Conservation (phyloP, 257 asterid genomes). For the Cruciata laevipes region DNA sequence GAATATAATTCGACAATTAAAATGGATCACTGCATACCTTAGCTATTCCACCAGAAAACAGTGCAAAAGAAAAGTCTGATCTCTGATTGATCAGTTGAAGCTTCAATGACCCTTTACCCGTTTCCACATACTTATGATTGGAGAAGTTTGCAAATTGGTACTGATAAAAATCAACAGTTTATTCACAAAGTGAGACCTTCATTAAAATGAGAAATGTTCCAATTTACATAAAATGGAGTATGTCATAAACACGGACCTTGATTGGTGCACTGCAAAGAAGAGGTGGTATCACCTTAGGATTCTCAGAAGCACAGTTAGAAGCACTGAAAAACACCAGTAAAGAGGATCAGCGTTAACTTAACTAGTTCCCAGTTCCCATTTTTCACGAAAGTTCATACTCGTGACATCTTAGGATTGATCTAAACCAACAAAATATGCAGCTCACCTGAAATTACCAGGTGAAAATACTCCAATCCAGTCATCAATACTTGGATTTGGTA, state of each 20-base stretch:
- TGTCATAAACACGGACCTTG: constrained; percentile 45
- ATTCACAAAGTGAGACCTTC: background rate
- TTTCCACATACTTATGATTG: constrained; percentile 47
- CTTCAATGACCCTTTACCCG: constrained; percentile 74
- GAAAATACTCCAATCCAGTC: constrained; percentile 99
- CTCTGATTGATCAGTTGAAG: constrained; percentile 86
- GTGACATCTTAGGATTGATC: background rate
- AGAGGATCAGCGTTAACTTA: background rate
- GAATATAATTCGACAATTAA: background rate
- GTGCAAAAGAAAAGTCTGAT: constrained; percentile 78
- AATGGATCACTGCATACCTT: constrained; percentile 32
- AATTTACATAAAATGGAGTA: background rate
- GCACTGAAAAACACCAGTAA: constrained; percentile 40
- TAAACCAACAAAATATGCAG: background rate
- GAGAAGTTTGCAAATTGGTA: constrained; percentile 74
- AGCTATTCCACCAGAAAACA: constrained; percentile 81
- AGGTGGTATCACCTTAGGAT: constrained; percentile 57
- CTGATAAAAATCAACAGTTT: constrained; percentile 32
- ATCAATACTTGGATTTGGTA: constrained; percentile 48
- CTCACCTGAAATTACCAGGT: constrained; percentile 85
- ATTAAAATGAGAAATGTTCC: background rate
- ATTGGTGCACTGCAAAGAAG: constrained; percentile 78
- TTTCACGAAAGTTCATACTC: background rate
- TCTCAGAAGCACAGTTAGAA: constrained; percentile 62
- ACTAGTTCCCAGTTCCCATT: background rate